Conservation (phyloP, 441 rosid genomes). For the Bruguiera hainesii region DNA sequence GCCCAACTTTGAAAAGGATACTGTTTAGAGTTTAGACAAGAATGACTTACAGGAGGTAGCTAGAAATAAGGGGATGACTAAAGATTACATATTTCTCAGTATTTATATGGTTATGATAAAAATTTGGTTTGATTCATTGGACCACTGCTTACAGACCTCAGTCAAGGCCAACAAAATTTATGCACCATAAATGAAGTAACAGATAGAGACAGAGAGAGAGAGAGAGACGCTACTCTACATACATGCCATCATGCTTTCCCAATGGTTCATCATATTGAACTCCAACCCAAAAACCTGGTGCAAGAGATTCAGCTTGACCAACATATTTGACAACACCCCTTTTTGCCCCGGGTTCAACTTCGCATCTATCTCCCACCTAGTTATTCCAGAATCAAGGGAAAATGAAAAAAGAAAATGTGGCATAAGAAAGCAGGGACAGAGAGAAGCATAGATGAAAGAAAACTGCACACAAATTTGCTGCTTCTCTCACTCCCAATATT, state of each 20-base stretch:
- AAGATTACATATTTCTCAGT: too few species aligned
- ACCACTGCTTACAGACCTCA: too few species aligned
- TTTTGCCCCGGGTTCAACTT: slow-evolving; percentile 93
- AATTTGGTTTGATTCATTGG: too few species aligned
- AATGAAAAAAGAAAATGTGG: background rate
- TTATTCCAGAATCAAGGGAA: slow-evolving; percentile 17
- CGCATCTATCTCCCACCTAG: slow-evolving; percentile 91
- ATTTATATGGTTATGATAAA: too few species aligned
- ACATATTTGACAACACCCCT: slow-evolving; percentile 85
- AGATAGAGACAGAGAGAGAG: background rate
- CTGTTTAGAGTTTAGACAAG: too few species aligned
- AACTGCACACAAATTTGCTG: background rate
- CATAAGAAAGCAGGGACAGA: background rate
- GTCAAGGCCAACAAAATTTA: too few species aligned
- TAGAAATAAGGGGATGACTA: too few species aligned
- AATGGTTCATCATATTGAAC: slow-evolving; percentile 91
- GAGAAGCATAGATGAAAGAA: background rate
- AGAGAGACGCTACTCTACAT: slow-evolving; percentile 28
- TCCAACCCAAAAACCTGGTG: slow-evolving; percentile 94
- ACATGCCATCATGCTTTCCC: slow-evolving; percentile 97
- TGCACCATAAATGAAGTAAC: too few species aligned
- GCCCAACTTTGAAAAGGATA: too few species aligned
- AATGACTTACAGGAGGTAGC: too few species aligned
- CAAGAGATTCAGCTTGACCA: slow-evolving; percentile 79
- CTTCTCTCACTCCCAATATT: background rate